phyloP scores from a whole-genome alignment of 805 yeast species.

The Lachancea thermotolerans region DNA sequence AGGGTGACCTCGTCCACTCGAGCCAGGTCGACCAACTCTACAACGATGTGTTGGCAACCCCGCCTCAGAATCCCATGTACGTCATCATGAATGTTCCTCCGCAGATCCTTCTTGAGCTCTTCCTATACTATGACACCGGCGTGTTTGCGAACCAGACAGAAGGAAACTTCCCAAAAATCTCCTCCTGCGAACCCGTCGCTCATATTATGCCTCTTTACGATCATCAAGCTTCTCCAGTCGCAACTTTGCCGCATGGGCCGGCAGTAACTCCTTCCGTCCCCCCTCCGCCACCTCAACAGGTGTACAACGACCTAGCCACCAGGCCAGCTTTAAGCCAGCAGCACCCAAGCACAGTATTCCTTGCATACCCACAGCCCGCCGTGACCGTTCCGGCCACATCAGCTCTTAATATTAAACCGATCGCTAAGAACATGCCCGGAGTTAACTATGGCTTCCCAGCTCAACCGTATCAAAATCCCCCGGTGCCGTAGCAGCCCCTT shows the following conservation, averaged over 20 bases:
- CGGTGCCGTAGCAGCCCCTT: too few species aligned
- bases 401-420: too few species aligned
- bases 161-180: not conserved
- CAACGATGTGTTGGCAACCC: constrained; percentile 1
- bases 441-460: too few species aligned
- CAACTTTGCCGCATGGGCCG: too few species aligned
- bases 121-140: constrained; percentile 12
- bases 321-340: too few species aligned
- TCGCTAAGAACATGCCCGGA: too few species aligned
- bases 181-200: constrained; percentile 2
- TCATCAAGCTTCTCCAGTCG: too few species aligned
- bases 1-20: constrained; percentile 10
- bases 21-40: constrained; percentile 6
- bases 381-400: too few species aligned
- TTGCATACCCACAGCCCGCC: too few species aligned
- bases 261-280: not conserved
- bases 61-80: not conserved
- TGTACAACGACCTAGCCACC: not conserved
- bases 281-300: constrained; percentile 1
- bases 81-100: constrained; percentile 17
- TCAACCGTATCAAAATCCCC: too few species aligned
- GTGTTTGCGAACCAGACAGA: constrained; percentile 7
- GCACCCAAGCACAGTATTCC: too few species aligned
- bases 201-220: constrained; percentile 1
- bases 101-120: constrained; percentile 16